These are phyloP conservation scores for Capniomyces stellatus DNA, from an alignment of 371 early-diverging fungal genomes.

Conservation along the genomic window DNA sequence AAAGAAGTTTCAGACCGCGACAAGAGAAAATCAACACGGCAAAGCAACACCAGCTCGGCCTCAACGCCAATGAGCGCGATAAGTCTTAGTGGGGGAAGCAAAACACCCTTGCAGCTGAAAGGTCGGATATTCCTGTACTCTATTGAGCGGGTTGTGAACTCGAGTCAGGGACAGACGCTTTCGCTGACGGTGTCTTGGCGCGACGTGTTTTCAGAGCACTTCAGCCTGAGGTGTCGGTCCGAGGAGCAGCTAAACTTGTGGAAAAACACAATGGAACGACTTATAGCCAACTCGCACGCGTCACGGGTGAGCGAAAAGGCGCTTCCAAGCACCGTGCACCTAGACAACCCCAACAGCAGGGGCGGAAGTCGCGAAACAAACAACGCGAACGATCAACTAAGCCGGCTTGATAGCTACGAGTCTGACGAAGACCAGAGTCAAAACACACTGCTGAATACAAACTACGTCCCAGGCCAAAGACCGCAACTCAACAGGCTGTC, in stretches of 20 bases:
- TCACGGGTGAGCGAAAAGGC: neutral
- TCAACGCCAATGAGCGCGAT: neutral
- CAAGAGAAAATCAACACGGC: conserved; percentile 28
- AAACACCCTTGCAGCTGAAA: conserved; percentile 45
- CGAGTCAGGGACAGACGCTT: conserved; percentile 33
- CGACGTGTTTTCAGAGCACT: conserved; percentile 52
- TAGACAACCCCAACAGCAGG: conserved; percentile 7
- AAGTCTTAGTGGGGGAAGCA: conserved; percentile 12
- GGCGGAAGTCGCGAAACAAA: conserved; percentile 3
- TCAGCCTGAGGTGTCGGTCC: conserved; percentile 66
- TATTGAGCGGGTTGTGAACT: conserved; percentile 59
- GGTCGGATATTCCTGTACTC: conserved; percentile 60
- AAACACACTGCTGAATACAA: neutral
- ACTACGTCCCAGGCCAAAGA: neutral
- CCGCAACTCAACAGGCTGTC: neutral
- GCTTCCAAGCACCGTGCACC: neutral
- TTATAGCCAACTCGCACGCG: conserved; percentile 21
- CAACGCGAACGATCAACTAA: conserved; percentile 1
- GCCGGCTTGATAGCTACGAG: conserved; percentile 8
- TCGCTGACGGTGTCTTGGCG: conserved; percentile 50
- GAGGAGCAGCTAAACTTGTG: conserved; percentile 81
- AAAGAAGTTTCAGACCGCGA: conserved; percentile 40
- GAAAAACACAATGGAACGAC: conserved; percentile 48
- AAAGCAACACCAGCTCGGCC: conserved; percentile 19
- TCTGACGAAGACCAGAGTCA: conserved; percentile 9